A percentile compares a stretch with the other conserved stretches of the same genome.
These are phyloP conservation scores for Saussurea involucrata DNA, from an alignment of 129 eudicot species.

Conservation along the genomic window DNA sequence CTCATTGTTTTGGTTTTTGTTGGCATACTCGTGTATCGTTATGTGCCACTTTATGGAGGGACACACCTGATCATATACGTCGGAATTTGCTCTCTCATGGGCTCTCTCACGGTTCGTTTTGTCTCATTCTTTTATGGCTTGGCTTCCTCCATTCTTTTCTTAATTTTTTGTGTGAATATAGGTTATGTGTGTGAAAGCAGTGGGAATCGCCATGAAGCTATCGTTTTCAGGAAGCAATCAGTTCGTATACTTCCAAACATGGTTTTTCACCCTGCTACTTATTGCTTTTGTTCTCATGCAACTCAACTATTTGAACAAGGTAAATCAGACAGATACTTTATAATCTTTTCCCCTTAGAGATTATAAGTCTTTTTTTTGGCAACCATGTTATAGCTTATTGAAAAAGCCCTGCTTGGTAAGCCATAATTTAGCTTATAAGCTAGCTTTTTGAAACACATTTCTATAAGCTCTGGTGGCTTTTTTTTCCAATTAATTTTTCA, in stretches of 20 bases:
- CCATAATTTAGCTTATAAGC: background rate
- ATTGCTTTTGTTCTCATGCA: constrained; percentile 60
- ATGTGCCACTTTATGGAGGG: constrained; percentile 66
- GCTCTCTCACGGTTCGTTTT: constrained; percentile 81
- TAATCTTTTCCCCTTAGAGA: background rate
- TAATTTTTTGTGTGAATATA: constrained; percentile 12
- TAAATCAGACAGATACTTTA: constrained; percentile 17
- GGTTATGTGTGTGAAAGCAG: constrained; percentile 96
- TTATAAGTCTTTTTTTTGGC: background rate
- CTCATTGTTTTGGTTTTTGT: constrained; percentile 42
- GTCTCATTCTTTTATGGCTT: background rate
- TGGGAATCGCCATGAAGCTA: constrained; percentile 86
- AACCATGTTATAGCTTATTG: background rate
- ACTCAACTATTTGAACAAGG: constrained; percentile 92
- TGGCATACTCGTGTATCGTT: constrained; percentile 43
- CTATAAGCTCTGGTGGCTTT: background rate
- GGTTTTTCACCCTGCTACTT: constrained; percentile 69
- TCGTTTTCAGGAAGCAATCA: constrained; percentile 71
- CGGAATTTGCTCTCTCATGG: constrained; percentile 92
- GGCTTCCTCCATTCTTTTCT: background rate
- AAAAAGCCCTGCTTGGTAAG: background rate
- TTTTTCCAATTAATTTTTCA: background rate
- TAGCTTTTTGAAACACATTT: background rate
- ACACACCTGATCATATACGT: constrained; percentile 70
- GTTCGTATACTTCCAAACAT: constrained; percentile 72